These are phyloP conservation scores for Paramecium biaurelia DNA, from an alignment of 73 alveolate species.

Conservation along the genomic window DNA sequence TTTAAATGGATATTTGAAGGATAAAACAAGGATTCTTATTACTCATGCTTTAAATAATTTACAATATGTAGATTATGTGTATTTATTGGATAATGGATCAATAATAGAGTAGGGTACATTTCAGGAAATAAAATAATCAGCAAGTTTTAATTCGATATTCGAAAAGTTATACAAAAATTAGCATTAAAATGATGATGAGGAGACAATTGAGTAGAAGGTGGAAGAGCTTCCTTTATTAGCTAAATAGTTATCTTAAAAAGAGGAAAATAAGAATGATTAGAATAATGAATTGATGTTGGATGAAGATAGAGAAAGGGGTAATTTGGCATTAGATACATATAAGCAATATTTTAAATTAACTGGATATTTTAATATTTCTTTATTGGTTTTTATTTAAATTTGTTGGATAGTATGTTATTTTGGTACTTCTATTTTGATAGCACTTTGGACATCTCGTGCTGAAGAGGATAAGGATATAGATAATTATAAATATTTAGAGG, in stretches of 20 bases:
- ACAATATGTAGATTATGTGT: constrained; percentile 43
- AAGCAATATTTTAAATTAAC: constrained; percentile 23
- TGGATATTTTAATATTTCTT: constrained; percentile 7
- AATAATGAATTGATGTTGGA: constrained; percentile 45
- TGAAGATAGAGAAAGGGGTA: constrained; percentile 68
- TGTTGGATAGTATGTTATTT: constrained; percentile 45
- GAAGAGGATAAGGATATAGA: neutral
- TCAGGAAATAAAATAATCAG: constrained; percentile 6
- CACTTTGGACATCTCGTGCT: constrained; percentile 40
- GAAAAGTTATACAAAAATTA: constrained; percentile 22
- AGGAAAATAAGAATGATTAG: neutral
- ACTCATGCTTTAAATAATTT: constrained; percentile 56
- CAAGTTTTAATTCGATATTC: constrained; percentile 28
- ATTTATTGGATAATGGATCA: constrained; percentile 41
- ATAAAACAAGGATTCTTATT: constrained; percentile 39
- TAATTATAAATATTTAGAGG: constrained; percentile 15
- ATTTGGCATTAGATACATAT: constrained; percentile 53
- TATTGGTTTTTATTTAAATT: neutral
- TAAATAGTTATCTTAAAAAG: neutral
- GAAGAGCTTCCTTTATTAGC: neutral
- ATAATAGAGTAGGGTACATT: constrained; percentile 54
- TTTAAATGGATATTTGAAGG: constrained; percentile 44
- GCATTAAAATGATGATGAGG: neutral
- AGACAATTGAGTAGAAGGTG: neutral
- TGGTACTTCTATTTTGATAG: constrained; percentile 39